These are phyloP conservation scores for Botrytis aclada DNA, from an alignment of 2,329 filamentous ascomycete genomes.

Conservation along the genomic window DNA sequence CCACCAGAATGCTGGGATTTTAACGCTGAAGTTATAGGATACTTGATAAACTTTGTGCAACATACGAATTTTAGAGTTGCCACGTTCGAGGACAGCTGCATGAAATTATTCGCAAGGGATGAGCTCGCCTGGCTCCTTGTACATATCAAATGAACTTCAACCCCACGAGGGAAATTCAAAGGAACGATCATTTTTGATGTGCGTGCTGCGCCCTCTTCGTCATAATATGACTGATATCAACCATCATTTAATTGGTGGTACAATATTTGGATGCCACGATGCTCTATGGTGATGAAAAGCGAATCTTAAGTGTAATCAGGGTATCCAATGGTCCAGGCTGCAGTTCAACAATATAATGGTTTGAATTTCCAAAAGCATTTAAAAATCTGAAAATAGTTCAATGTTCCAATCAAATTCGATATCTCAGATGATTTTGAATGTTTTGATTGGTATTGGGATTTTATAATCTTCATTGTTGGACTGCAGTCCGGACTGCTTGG, in stretches of 20 bases:
- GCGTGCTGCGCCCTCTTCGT: slow-evolving; percentile 16
- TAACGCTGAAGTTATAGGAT: background rate
- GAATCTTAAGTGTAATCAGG: slow-evolving; percentile 6
- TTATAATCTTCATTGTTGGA: no score
- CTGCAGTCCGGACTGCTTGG: no score
- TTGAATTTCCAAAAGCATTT: no score
- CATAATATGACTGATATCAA: slow-evolving; percentile 15
- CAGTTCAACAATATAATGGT: no score
- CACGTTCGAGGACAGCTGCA: slow-evolving; percentile 23
- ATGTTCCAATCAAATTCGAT: no score
- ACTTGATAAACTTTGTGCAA: slow-evolving; percentile 14
- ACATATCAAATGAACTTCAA: background rate
- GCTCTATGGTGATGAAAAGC: background rate
- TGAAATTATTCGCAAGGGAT: slow-evolving; percentile 15
- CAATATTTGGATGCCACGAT: slow-evolving; percentile 14
- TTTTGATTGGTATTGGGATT: no score
- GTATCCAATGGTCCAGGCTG: no score
- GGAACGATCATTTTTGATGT: background rate
- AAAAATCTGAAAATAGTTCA: no score
- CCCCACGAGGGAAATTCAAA: slow-evolving; percentile 3
- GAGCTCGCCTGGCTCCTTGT: background rate
- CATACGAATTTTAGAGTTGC: slow-evolving; percentile 13
- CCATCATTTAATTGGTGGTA: background rate
- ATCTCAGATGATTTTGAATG: no score
- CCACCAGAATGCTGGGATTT: slow-evolving; percentile 5